These are phyloP conservation scores for Pichia rugopelliculosa DNA, from an alignment of 805 yeast species.

Conservation along the genomic window DNA sequence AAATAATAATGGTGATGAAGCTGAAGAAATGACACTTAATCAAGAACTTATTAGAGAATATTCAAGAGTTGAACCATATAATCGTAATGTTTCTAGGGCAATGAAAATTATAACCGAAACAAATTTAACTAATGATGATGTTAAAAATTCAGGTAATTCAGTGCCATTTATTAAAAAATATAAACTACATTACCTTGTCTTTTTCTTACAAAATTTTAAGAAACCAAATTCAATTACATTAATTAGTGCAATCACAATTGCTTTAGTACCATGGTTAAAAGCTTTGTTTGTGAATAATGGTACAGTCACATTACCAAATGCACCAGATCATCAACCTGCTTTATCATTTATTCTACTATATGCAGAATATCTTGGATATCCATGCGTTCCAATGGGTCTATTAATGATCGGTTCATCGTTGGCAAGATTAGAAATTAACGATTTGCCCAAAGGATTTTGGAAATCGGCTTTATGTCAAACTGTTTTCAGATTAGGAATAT, in stretches of 20 bases:
- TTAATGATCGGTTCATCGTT: constrained; percentile 47
- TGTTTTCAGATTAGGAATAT: constrained; percentile 33
- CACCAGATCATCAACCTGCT: constrained; percentile 48
- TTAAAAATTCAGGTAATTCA: constrained; percentile 19
- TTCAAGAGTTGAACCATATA: constrained; percentile 29
- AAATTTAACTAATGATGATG: constrained; percentile 23
- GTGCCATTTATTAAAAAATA: constrained; percentile 25
- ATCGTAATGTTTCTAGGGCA: constrained; percentile 22
- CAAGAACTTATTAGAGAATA: constrained; percentile 29
- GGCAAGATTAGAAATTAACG: constrained; percentile 39
- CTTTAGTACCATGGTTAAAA: constrained; percentile 49
- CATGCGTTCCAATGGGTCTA: constrained; percentile 51
- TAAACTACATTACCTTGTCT: constrained; percentile 24
- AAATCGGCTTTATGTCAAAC: constrained; percentile 42
- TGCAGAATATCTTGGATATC: constrained; percentile 41
- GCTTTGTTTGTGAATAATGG: constrained; percentile 35
- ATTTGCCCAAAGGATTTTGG: constrained; percentile 49
- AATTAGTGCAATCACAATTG: constrained; percentile 37
- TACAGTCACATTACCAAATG: constrained; percentile 25
- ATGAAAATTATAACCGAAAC: constrained; percentile 30
- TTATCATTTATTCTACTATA: constrained; percentile 46
- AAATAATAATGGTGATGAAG: constrained; percentile 5
- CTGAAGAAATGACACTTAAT: constrained; percentile 17
- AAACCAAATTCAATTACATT: constrained; percentile 45
- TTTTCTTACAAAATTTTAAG: constrained; percentile 36